A percentile compares a stretch with the other conserved stretches of the same genome.
phyloP scores from a whole-genome alignment of 169 alveolate genomes.

The Miamiensis avidus region DNA sequence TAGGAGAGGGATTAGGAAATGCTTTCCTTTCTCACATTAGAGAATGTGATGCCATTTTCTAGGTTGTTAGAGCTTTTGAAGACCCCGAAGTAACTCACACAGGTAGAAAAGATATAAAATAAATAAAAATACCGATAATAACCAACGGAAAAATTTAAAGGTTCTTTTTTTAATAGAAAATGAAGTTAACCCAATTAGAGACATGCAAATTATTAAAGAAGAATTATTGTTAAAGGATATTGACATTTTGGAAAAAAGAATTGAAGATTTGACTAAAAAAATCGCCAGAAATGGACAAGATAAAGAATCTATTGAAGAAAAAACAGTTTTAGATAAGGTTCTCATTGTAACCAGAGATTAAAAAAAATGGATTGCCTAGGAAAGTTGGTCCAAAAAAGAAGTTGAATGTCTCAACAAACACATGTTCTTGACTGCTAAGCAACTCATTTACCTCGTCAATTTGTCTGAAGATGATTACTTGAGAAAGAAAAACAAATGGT shows the following conservation, averaged over 20 bases:
- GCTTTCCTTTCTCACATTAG: slow-evolving; percentile 97
- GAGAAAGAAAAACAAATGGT: slow-evolving; percentile 97
- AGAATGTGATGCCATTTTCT: slow-evolving; percentile 97
- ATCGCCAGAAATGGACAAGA: slow-evolving; percentile 85
- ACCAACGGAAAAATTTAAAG: neutral
- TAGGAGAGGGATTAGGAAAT: slow-evolving; percentile 98
- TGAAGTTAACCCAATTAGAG: slow-evolving; percentile 98
- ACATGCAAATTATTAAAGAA: slow-evolving; percentile 93
- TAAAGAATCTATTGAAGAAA: slow-evolving; percentile 92
- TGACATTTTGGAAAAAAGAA: slow-evolving; percentile 85
- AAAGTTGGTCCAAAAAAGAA: slow-evolving; percentile 92
- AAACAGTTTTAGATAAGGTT: slow-evolving; percentile 89
- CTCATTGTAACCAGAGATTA: slow-evolving; percentile 85
- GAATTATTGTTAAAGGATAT: slow-evolving; percentile 96
- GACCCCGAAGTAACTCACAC: slow-evolving; percentile 97
- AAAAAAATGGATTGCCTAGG: slow-evolving; percentile 83
- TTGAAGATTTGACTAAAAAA: slow-evolving; percentile 91
- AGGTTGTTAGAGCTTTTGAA: slow-evolving; percentile 98
- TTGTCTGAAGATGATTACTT: slow-evolving; percentile 94
- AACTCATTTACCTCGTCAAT: slow-evolving; percentile 97
- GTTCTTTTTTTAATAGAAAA: slow-evolving; percentile 79
- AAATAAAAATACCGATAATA: neutral
- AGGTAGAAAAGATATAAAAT: neutral
- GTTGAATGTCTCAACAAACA: slow-evolving; percentile 90
- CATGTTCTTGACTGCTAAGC: slow-evolving; percentile 98